A percentile compares a stretch with the other conserved stretches of the same genome.
Conservation (phyloP, 2,329 filamentous ascomycete species). For the Penicillium sp. region DNA sequence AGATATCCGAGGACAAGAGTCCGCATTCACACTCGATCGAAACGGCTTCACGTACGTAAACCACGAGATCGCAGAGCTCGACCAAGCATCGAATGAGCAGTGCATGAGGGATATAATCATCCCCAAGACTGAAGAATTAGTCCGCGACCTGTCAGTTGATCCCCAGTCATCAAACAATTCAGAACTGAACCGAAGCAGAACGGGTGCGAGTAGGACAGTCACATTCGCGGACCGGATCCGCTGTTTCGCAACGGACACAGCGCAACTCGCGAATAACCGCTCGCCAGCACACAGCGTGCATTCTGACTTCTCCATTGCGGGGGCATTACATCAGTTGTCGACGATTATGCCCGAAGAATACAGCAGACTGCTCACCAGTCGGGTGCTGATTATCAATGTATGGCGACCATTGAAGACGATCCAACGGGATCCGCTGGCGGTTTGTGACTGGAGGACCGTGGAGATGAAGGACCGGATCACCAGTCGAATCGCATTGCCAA, state of each 20-base stretch:
- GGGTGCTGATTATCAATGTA: conserved; percentile 23
- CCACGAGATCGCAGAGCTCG: conserved; percentile 35
- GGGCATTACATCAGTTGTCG: conserved; percentile 7
- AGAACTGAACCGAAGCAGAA: conserved; percentile 41
- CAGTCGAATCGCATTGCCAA: conserved; percentile 13
- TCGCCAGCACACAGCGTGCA: conserved; percentile 23
- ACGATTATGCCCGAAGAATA: conserved; percentile 11
- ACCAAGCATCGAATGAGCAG: conserved; percentile 31
- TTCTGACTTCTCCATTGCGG: conserved; percentile 19
- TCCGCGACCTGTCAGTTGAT: conserved; percentile 8
- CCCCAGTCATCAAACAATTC: background rate
- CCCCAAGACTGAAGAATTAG: conserved; percentile 12
- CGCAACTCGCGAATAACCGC: conserved; percentile 16
- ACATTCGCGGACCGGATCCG: conserved; percentile 67
- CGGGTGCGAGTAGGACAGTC: conserved; percentile 58
- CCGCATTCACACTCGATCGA: conserved; percentile 44
- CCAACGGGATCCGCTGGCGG: conserved; percentile 22
- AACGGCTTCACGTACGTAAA: conserved; percentile 44
- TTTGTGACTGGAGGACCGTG: conserved; percentile 24
- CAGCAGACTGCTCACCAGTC: conserved; percentile 9
- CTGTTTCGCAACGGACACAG: conserved; percentile 39
- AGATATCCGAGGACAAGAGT: conserved; percentile 50
- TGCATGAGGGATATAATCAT: conserved; percentile 11
- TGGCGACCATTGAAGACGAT: conserved; percentile 28
- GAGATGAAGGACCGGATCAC: conserved; percentile 12